phyloP scores from a whole-genome alignment of 345 rosid genomes.

The Eucalyptus camaldulensis region DNA sequence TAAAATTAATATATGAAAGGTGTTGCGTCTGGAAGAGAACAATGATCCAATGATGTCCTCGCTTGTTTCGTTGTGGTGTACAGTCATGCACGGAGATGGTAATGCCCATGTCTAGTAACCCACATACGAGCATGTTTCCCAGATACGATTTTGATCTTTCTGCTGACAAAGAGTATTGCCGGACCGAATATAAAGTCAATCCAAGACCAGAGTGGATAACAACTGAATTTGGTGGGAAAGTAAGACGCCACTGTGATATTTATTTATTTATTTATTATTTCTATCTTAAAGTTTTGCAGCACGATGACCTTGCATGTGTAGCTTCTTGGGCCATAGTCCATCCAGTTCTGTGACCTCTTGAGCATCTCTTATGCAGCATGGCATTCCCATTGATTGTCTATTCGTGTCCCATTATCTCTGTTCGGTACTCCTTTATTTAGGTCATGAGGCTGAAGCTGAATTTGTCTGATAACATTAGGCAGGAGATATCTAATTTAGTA shows the following conservation, averaged over 20 bases:
- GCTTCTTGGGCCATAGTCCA: not conserved
- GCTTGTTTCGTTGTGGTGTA: not conserved
- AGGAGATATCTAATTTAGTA: not conserved
- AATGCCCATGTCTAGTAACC: conserved; percentile 71
- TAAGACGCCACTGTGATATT: conserved; percentile 9
- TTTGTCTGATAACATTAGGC: not conserved
- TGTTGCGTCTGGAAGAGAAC: not conserved
- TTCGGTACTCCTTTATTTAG: not conserved
- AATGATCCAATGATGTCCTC: not conserved
- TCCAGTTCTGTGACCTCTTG: not conserved
- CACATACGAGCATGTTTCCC: conserved; percentile 56
- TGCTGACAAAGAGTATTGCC: conserved; percentile 50
- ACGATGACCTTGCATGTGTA: not conserved
- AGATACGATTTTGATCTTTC: conserved; percentile 49
- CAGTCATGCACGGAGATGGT: conserved; percentile 97
- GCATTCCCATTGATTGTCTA: not conserved
- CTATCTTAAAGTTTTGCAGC: not conserved
- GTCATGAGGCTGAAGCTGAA: not conserved
- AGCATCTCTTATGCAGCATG: not conserved
- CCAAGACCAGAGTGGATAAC: conserved; percentile 87
- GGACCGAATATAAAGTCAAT: conserved; percentile 37
- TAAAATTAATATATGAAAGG: not conserved
- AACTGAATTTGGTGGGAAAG: conserved; percentile 82
- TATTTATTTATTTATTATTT: not conserved
- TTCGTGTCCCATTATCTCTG: not conserved